Evolutionary conservation across 805 yeast species (phyloP), one percentile per base, ranked within the genome.

Genomic region (Schwanniomyces yamadae): DNA sequence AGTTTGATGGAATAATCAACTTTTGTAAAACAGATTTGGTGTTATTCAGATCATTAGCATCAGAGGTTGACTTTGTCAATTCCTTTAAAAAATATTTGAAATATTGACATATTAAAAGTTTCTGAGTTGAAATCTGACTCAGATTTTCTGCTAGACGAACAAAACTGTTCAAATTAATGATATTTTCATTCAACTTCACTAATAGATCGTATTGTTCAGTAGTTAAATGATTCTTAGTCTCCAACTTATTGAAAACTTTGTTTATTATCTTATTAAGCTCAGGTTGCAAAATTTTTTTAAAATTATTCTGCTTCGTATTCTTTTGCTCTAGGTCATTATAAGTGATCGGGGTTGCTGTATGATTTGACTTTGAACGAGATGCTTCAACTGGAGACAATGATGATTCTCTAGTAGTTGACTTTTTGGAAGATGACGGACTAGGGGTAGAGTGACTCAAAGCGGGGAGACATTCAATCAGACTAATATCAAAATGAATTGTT

Each of bases 81-180:
- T 69, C 74, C 38, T 63, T 64, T 28, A 68, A 40, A 7, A 68
- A 43, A 32, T 66, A 66, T 44, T 67, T 66, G 36, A 68, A 46
- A 36, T 60, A 64, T 40, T 66, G 73, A 34, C 62, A 65, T 9
- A 62, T 40, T n/a, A 68, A 32, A 2, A 66, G 41, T 37, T 61
- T 63, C 12, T 48, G 48, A 11, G 44, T 30, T 19, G 33, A 25
- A 9, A 20, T 25, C 17, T 34, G 31, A 6, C 23, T 23, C 31
- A 18, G 31, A n/a, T 27, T 27, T 18, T 55, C 58, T 5, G 48
- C 31, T 10, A 34, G 28, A 28, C 48, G 56, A 4, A 49, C 40
- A 27, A 61, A 54, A 3, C 50, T 45, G n/a, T 58, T 28, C 31
- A 57, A 31, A 31, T 57, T 50, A 41, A 66, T 44, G 22, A 70